Evolutionary conservation across 1,139 yeast genomes (phyloP), one percentile per base, ranked within the genome.

Genomic region (Blastobotrys serpentis): DNA sequence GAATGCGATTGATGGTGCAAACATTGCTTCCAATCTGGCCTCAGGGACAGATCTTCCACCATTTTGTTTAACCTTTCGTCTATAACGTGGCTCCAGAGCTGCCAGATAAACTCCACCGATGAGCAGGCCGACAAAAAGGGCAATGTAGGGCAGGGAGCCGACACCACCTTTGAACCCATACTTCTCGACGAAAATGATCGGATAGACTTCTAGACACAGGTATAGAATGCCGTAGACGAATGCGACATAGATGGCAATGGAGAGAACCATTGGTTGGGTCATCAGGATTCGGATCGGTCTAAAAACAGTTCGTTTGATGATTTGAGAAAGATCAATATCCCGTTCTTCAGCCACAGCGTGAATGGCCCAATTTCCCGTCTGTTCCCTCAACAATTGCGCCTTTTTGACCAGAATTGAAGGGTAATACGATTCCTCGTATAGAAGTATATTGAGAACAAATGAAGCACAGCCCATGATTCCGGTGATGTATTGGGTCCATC

Each of bases 191-290:
- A 86, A 86, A 40, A 85, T 79, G 56, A 83, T 71, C 22, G 95
- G 95, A 56, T 83, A 78, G 2, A 92, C 94, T 38, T 86, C 84
- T 56, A 87, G 71, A 66, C 86, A 77, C 58, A 86, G 67, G 64
- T 86, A 86, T 8, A 86, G 68, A 65, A 86, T 81, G 56, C 94
- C 95, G 65, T 86, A 87, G 51, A 86, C 81, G 67, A 86, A 86
- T 1, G 95, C 82, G 62, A 82, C 84, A 72, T 86, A 87, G 44
- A 86, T 59, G 29, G 89, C 76, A 52, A 86, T 69, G 46, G 82
- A 69, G 32, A 85, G 72, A 54, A 86, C 68, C 49, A 86, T 82
- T 36, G 94, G 92, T 65, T 86, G 95, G 10, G 76, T 71, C 52
- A 77, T 66, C 54, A 86, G 70, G 85, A 86, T 81, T 18, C 64